These are phyloP conservation scores for Striga asiatica DNA, from an alignment of 257 asterid species.

Conservation along the genomic window DNA sequence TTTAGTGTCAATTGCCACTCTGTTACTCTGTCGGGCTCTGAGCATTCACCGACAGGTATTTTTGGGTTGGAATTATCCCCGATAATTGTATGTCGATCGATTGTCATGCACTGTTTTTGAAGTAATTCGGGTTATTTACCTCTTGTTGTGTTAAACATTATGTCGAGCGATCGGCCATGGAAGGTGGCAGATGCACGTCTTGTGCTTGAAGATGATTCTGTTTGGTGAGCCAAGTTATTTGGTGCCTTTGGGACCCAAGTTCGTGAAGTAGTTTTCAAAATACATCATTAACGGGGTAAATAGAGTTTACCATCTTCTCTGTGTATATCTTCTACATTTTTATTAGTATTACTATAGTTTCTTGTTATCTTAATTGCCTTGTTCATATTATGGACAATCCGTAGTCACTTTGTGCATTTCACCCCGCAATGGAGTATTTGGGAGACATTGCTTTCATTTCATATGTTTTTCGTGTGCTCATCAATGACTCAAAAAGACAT, in stretches of 20 bases:
- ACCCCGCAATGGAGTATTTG: background rate
- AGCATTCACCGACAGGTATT: conserved; percentile 17
- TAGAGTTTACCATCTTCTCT: background rate
- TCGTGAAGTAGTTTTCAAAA: conserved; percentile 97
- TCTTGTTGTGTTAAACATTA: background rate
- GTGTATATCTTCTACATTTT: background rate
- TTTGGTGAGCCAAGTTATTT: conserved; percentile 88
- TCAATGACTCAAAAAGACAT: background rate
- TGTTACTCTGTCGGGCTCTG: conserved; percentile 18
- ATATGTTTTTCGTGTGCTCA: background rate
- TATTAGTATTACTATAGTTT: background rate
- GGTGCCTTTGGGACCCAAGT: conserved; percentile 98
- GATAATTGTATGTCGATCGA: background rate
- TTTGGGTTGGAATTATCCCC: background rate
- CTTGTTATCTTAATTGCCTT: background rate
- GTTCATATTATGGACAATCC: background rate
- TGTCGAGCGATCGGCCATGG: conserved; percentile 62
- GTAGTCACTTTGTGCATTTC: background rate
- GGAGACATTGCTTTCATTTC: background rate
- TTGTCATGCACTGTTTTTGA: background rate
- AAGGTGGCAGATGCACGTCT: conserved; percentile 89
- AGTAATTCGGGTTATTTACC: background rate
- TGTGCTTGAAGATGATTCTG: conserved; percentile 88
- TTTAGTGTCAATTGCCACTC: conserved; percentile 27
- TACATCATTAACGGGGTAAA: conserved; percentile 90